Percentiles rank a stretch among this genome's conserved stretches.
Evolutionary conservation across 2,329 filamentous ascomycete species (phyloP).

Genomic region (Pyrenophora graminea): DNA sequence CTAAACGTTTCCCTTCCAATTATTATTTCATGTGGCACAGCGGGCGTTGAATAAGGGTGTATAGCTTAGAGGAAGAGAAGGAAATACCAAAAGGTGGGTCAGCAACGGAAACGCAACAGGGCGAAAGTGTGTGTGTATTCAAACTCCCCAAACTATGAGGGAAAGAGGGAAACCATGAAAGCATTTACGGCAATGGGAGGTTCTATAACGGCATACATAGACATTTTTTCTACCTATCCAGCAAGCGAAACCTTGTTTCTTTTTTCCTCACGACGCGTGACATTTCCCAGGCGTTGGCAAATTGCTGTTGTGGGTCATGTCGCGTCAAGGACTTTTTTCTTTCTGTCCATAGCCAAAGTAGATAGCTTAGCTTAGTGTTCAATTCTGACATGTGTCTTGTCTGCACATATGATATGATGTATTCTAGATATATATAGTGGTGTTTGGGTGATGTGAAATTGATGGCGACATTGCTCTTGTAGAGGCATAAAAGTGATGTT

Average conservation of each 20-base stretch:
- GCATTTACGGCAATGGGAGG: constrained; percentile 28
- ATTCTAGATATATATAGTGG: neutral
- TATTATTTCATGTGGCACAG: constrained; percentile 26
- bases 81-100: constrained; percentile 26
- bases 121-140: neutral
- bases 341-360: constrained; percentile 35
- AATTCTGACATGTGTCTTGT: neutral
- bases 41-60: constrained; percentile 32
- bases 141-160: constrained; percentile 8
- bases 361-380: constrained; percentile 25
- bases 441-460: no score
- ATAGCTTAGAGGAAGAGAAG: constrained; percentile 29
- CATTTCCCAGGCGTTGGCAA: constrained; percentile 41
- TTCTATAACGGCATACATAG: constrained; percentile 39
- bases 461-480: no score
- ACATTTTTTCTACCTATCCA: constrained; percentile 25
- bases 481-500: no score
- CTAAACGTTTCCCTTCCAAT: constrained; percentile 24
- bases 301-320: no score
- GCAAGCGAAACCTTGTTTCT: constrained; percentile 13
- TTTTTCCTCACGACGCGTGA: constrained; percentile 8
- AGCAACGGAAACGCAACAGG: no score
- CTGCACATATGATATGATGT: neutral
- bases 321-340: neutral
- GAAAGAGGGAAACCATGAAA: constrained; percentile 18